A percentile compares a stretch with the other conserved stretches of the same genome.
Evolutionary conservation across 768 basidiomycete species (phyloP).

Genomic region (Thelephora ganbajun): DNA sequence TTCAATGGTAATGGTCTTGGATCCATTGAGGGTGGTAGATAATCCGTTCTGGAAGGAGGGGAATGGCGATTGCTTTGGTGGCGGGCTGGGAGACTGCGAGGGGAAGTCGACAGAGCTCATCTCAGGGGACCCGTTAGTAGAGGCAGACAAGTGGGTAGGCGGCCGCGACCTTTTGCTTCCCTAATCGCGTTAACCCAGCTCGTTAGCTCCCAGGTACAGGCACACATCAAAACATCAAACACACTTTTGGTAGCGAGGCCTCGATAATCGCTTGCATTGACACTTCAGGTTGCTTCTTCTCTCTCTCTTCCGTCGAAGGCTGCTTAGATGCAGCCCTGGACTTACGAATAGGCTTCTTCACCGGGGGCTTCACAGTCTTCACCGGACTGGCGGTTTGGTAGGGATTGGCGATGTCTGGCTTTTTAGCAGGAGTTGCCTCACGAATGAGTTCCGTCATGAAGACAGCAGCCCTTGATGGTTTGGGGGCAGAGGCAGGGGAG

Average conservation of each 20-base stretch:
- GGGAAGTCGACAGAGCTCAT: not conserved
- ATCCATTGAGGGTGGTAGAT: not conserved
- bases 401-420: constrained; percentile 60
- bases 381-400: constrained; percentile 65
- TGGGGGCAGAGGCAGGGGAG: constrained; percentile 23
- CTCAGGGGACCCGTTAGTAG: not conserved
- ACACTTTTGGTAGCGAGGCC: constrained; percentile 61
- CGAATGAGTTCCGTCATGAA: constrained; percentile 61
- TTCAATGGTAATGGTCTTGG: constrained; percentile 16
- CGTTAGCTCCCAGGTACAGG: not conserved
- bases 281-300: constrained; percentile 13
- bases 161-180: constrained; percentile 71
- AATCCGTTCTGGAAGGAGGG: constrained; percentile 5
- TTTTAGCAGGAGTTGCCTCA: constrained; percentile 44
- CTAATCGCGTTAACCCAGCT: constrained; percentile 21
- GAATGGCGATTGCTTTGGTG: constrained; percentile 1
- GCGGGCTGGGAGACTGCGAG: not conserved
- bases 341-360: constrained; percentile 28
- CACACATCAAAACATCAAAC: constrained; percentile 9
- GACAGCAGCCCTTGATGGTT: constrained; percentile 51
- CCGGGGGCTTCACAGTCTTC: constrained; percentile 23
- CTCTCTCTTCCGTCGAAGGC: constrained; percentile 15
- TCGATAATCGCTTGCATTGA: constrained; percentile 63
- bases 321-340: constrained; percentile 28
- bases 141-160: constrained; percentile 29